These are phyloP conservation scores for Sapria himalayana DNA, from an alignment of 345 rosid genomes.

Conservation along the genomic window DNA sequence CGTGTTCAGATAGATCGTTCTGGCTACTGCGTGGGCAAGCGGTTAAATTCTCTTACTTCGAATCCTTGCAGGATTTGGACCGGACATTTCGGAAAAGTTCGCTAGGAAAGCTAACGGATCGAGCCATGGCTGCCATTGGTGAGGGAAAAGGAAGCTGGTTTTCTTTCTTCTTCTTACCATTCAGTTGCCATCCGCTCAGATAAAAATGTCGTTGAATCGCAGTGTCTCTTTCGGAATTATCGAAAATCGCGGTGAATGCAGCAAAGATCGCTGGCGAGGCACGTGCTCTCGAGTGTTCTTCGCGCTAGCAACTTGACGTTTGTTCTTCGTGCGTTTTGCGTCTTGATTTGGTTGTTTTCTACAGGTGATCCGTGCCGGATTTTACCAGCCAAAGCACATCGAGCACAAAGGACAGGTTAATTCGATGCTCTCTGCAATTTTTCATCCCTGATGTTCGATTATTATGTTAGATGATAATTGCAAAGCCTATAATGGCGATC, in stretches of 20 bases:
- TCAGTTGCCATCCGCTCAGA: not conserved
- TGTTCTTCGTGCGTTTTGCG: not conserved
- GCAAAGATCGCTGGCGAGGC: constrained; percentile 84
- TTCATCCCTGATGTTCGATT: not conserved
- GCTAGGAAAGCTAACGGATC: too few relatives aligned
- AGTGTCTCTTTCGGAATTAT: constrained; percentile 39
- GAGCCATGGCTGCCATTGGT: too few relatives aligned
- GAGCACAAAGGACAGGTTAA: constrained; percentile 86
- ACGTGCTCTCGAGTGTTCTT: not conserved
- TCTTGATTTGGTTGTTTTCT: not conserved
- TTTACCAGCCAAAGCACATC: constrained; percentile 67
- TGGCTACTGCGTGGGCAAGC: too few relatives aligned
- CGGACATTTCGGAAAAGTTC: too few relatives aligned
- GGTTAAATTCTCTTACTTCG: not conserved
- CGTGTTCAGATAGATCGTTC: too few relatives aligned
- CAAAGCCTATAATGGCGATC: not conserved
- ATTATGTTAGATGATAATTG: not conserved
- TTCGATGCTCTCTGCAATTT: not conserved
- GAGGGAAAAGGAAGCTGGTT: too few relatives aligned
- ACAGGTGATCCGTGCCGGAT: constrained; percentile 61
- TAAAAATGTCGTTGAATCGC: constrained; percentile 4
- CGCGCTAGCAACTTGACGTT: not conserved
- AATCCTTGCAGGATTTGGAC: too few relatives aligned
- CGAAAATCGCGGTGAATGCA: constrained; percentile 65
- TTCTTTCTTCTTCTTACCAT: not conserved